phyloP scores from a whole-genome alignment of 1,139 yeast species.

The Suhomyces chickasaworum region DNA sequence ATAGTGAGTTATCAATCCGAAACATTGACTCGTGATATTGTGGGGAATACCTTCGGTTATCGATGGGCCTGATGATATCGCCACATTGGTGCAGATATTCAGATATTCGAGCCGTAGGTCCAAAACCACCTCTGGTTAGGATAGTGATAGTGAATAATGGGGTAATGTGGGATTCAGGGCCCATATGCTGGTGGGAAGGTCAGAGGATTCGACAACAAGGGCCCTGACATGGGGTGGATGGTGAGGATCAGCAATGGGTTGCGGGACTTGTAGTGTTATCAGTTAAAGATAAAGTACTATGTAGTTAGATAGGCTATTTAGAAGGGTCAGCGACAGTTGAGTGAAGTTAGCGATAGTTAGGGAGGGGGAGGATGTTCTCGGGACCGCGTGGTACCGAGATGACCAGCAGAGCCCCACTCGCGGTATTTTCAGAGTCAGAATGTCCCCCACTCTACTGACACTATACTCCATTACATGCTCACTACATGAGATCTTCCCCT shows the following conservation, averaged over 20 bases:
- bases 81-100: neutral
- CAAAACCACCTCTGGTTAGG: no score
- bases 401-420: neutral
- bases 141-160: no score
- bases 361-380: neutral
- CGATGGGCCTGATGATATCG: neutral
- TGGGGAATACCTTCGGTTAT: neutral
- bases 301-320: no score
- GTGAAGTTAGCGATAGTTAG: no score
- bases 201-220: no score
- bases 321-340: no score
- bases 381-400: neutral
- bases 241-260: no score
- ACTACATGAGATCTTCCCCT: neutral
- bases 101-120: neutral
- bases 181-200: no score
- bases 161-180: no score
- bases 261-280: no score
- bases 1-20: neutral
- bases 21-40: neutral
- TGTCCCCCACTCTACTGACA: neutral
- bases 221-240: no score
- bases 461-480: neutral
- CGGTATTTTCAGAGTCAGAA: neutral
- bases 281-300: no score